Conservation (phyloP, 164 flowering plant species). For the Santalum album region DNA sequence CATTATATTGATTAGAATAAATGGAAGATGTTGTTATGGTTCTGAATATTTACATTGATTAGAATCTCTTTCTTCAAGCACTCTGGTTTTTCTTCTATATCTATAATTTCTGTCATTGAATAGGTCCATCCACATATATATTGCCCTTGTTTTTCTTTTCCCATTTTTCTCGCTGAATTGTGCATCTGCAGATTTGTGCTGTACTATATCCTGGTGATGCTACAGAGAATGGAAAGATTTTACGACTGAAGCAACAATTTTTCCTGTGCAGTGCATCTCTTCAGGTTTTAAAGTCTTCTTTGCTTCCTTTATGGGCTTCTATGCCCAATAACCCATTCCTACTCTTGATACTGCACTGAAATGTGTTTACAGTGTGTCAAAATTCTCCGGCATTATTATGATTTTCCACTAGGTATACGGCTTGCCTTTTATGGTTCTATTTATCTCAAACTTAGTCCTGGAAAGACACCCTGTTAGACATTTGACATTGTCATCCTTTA, state of each 20-base stretch:
- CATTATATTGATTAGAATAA: background rate
- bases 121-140: no score
- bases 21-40: no score
- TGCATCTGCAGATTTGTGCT: conserved; percentile 74
- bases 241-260: conserved; percentile 89
- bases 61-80: no score
- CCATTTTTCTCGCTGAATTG: background rate
- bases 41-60: no score
- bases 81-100: no score
- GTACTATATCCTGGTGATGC: conserved; percentile 97
- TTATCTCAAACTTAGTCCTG: background rate
- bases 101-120: no score
- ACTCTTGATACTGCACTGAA: no score
- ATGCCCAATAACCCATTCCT: no score
- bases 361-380: background rate
- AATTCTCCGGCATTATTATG: background rate
- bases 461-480: background rate
- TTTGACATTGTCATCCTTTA: background rate
- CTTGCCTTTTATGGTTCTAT: background rate
- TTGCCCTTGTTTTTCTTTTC: background rate
- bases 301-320: background rate
- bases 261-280: conserved; percentile 97
- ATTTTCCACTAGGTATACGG: background rate
- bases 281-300: conserved; percentile 44
- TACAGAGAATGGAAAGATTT: conserved; percentile 78